phyloP scores from a whole-genome alignment of 2,329 filamentous ascomycete genomes.

The Beauveria sp. region DNA sequence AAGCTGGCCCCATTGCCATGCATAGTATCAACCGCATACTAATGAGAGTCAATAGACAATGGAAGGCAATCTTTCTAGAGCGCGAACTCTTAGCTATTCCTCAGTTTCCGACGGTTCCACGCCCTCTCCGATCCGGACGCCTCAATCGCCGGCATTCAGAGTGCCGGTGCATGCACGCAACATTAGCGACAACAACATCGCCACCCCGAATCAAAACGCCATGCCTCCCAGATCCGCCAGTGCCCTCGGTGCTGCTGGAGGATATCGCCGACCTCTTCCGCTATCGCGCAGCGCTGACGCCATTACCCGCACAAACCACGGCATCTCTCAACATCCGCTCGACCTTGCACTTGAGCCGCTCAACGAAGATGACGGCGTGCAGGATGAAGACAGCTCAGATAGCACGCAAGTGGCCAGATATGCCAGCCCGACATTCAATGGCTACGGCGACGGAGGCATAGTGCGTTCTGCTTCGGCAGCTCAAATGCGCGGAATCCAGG shows the following conservation, averaged over 20 bases:
- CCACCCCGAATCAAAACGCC: conserved; percentile 18
- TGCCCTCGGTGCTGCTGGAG: conserved; percentile 51
- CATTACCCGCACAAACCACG: conserved; percentile 25
- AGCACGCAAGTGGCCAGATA: conserved; percentile 29
- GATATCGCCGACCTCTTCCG: conserved; percentile 44
- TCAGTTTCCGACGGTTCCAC: conserved; percentile 42
- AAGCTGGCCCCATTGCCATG: conserved; percentile 27
- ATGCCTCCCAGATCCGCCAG: conserved; percentile 53
- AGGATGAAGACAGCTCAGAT: conserved; percentile 24
- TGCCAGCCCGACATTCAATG: conserved; percentile 36
- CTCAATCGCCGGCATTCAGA: conserved; percentile 17
- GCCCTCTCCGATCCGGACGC: conserved; percentile 40
- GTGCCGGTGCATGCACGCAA: conserved; percentile 21
- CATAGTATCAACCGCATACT: not conserved
- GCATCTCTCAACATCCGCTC: conserved; percentile 30
- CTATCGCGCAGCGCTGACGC: conserved; percentile 37
- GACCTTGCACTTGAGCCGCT: conserved; percentile 44
- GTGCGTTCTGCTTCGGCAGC: conserved; percentile 64
- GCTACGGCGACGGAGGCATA: conserved; percentile 40
- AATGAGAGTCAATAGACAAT: conserved; percentile 57
- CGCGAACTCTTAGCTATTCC: conserved; percentile 53
- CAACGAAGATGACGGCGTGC: conserved; percentile 42
- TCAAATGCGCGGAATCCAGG: conserved; percentile 65
- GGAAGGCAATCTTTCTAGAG: conserved; percentile 83
- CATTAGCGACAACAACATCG: conserved; percentile 24